Evolutionary conservation across 2,329 filamentous ascomycete species (phyloP).

Genomic region (Thielaviopsis cerberus): DNA sequence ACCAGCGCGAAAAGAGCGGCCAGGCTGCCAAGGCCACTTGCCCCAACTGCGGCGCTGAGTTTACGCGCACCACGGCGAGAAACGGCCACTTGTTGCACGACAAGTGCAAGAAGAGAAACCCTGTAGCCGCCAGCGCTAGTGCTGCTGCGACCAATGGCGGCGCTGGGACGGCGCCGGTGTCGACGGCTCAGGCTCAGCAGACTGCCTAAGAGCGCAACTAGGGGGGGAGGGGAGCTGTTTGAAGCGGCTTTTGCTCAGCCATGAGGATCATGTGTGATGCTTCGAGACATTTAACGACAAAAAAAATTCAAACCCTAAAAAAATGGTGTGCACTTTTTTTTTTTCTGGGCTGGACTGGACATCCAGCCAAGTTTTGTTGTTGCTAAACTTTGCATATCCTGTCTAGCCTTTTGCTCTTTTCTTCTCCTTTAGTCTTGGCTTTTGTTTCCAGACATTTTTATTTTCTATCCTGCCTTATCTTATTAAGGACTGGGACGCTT

Average conservation of each 20-base stretch:
- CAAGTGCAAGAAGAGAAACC: slow-evolving; percentile 58
- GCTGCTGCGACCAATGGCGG: background rate
- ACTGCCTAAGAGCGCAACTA: background rate
- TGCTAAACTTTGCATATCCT: background rate
- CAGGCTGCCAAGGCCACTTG: slow-evolving; percentile 77
- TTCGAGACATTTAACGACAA: background rate
- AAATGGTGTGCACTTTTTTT: background rate
- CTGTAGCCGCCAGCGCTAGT: background rate
- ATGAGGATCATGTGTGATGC: background rate
- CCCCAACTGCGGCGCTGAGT: slow-evolving; percentile 80
- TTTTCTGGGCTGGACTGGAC: background rate
- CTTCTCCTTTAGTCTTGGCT: background rate
- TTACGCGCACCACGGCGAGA: slow-evolving; percentile 70
- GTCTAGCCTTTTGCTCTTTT: background rate
- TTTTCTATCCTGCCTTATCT: background rate
- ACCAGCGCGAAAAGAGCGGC: slow-evolving; percentile 87
- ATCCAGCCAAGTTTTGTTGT: background rate
- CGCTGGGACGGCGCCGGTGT: background rate
- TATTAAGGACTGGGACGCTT: background rate
- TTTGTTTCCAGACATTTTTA: background rate
- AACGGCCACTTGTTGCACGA: slow-evolving; percentile 76
- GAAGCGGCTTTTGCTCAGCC: background rate
- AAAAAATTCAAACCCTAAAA: background rate
- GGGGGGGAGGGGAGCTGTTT: background rate
- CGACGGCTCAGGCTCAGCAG: background rate